Percentiles rank a stretch among this genome's conserved stretches.
These are phyloP conservation scores for Apophysomyces sp. DNA, from an alignment of 371 early-diverging fungal species.

Conservation along the genomic window DNA sequence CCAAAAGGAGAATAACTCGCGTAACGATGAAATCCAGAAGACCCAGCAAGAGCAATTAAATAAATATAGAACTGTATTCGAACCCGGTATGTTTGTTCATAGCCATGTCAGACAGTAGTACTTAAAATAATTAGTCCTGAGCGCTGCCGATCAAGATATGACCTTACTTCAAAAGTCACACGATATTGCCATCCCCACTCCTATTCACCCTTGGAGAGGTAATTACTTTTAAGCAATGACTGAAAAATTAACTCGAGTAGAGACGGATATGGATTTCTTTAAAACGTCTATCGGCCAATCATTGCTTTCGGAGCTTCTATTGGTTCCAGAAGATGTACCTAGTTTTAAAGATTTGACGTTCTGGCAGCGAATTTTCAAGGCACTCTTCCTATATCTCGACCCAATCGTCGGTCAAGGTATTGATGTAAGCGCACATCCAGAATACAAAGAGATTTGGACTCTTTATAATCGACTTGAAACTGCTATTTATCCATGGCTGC, in stretches of 20 bases:
- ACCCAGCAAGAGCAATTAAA: not conserved
- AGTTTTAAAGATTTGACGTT: slow-evolving; percentile 24
- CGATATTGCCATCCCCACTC: slow-evolving; percentile 6
- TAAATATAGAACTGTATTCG: not conserved
- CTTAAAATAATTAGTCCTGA: not conserved
- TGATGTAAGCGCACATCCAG: slow-evolving; percentile 13
- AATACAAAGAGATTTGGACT: slow-evolving; percentile 17
- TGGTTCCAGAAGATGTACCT: slow-evolving; percentile 21
- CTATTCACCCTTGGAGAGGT: slow-evolving; percentile 3
- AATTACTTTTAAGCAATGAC: not conserved
- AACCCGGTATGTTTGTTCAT: not conserved
- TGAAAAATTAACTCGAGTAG: not conserved
- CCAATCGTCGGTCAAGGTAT: slow-evolving; percentile 12
- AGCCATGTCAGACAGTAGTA: not conserved
- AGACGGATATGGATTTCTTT: slow-evolving; percentile 1
- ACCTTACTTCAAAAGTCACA: not conserved
- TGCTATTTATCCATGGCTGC: slow-evolving; percentile 28
- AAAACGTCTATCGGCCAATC: slow-evolving; percentile 24
- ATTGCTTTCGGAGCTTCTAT: slow-evolving; percentile 17
- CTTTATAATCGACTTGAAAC: slow-evolving; percentile 22
- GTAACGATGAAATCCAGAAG: not conserved
- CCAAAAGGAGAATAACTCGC: not conserved
- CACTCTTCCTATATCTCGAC: slow-evolving; percentile 31
- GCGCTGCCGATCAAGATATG: slow-evolving; percentile 2
- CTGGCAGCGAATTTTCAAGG: slow-evolving; percentile 27